Evolutionary conservation across 2,329 filamentous ascomycete species (phyloP).

Genomic region (Aureobasidium subglaciale): DNA sequence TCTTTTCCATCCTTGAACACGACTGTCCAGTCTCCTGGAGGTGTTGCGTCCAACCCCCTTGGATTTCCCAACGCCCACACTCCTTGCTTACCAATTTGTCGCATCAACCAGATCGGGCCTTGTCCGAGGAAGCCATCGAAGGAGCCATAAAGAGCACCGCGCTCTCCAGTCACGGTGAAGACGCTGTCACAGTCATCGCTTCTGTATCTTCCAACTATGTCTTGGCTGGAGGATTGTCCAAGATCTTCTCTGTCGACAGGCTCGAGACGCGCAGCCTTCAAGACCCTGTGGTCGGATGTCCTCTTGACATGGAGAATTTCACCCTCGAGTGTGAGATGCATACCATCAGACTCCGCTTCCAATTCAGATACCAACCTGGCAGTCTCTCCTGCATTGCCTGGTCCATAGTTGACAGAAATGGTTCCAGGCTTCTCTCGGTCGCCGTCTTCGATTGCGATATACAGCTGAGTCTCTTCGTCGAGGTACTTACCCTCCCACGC

Average conservation of each 20-base stretch:
- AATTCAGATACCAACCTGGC: slow-evolving; percentile 21
- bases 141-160: slow-evolving; percentile 35
- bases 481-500: slow-evolving; percentile 34
- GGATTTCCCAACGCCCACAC: slow-evolving; percentile 35
- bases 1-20: slow-evolving; percentile 26
- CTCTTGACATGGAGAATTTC: slow-evolving; percentile 26
- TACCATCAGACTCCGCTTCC: slow-evolving; percentile 21
- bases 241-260: slow-evolving; percentile 11
- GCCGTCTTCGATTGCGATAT: slow-evolving; percentile 26
- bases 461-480: slow-evolving; percentile 32
- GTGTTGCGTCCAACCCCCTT: slow-evolving; percentile 35
- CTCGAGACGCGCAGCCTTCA: slow-evolving; percentile 23
- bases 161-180: slow-evolving; percentile 30
- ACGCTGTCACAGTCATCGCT: slow-evolving; percentile 33
- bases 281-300: slow-evolving; percentile 25
- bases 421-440: slow-evolving; percentile 21
- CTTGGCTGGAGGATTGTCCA: not conserved
- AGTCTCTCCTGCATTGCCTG: slow-evolving; percentile 19
- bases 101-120: slow-evolving; percentile 34
- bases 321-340: slow-evolving; percentile 27
- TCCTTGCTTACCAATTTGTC: slow-evolving; percentile 31
- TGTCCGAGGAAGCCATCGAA: slow-evolving; percentile 38
- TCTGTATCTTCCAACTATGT: slow-evolving; percentile 28
- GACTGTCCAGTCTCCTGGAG: slow-evolving; percentile 40
- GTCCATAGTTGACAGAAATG: slow-evolving; percentile 27